These are phyloP conservation scores for Curvularia verruculosa DNA, from an alignment of 2,329 filamentous ascomycete genomes.

Conservation along the genomic window DNA sequence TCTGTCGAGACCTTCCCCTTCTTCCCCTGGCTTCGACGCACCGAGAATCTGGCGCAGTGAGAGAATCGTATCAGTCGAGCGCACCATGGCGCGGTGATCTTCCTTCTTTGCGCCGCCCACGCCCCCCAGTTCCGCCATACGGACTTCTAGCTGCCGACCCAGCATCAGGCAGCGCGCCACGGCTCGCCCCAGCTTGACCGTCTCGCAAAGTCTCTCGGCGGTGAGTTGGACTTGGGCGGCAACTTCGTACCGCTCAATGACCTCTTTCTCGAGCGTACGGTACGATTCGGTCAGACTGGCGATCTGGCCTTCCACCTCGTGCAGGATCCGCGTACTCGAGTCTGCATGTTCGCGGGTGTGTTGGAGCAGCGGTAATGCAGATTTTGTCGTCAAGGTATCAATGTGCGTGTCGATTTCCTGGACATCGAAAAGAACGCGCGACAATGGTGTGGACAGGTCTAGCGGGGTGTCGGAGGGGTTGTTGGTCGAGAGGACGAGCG, in stretches of 20 bases:
- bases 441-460: conserved; percentile 92
- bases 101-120: conserved; percentile 61
- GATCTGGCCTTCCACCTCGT: conserved; percentile 80
- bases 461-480: conserved; percentile 87
- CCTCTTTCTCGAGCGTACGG: conserved; percentile 82
- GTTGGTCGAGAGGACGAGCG: conserved; percentile 86
- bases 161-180: conserved; percentile 81
- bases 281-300: conserved; percentile 83
- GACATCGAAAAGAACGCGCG: conserved; percentile 91
- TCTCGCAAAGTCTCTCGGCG: conserved; percentile 79
- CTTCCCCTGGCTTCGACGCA: conserved; percentile 70
- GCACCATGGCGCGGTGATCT: conserved; percentile 79
- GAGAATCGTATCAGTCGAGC: conserved; percentile 79
- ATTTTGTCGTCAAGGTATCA: conserved; percentile 83
- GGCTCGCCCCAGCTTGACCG: conserved; percentile 75
- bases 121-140: conserved; percentile 72
- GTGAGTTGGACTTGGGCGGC: conserved; percentile 82
- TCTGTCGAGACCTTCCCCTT: conserved; percentile 75
- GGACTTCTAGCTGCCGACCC: conserved; percentile 84
- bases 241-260: conserved; percentile 81
- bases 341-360: conserved; percentile 77
- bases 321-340: conserved; percentile 73
- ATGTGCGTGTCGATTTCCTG: conserved; percentile 98
- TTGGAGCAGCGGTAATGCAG: conserved; percentile 77
- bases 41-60: conserved; percentile 75